phyloP scores from a whole-genome alignment of 768 basidiomycete species.

The Suillus variegatus region DNA sequence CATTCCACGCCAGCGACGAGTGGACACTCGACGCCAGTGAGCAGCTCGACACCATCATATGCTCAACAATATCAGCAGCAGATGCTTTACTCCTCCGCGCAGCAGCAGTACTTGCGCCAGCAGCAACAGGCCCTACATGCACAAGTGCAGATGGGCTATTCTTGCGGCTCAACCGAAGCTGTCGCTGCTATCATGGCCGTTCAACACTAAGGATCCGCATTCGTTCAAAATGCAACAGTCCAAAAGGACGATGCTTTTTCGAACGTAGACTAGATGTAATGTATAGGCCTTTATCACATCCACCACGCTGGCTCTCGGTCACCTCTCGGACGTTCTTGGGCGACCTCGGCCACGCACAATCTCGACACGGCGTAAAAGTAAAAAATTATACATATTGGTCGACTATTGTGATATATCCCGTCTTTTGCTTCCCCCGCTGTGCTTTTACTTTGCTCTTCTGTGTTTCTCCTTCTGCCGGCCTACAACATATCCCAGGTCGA shows the following conservation, averaged over 20 bases:
- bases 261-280: conserved; percentile 8
- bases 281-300: neutral
- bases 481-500: conserved; percentile 37
- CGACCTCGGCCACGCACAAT: neutral
- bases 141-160: conserved; percentile 29
- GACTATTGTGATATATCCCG: conserved; percentile 21
- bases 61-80: conserved; percentile 38
- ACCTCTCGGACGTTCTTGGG: conserved; percentile 10
- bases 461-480: conserved; percentile 17
- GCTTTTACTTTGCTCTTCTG: conserved; percentile 14
- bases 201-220: conserved; percentile 1
- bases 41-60: conserved; percentile 31
- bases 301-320: conserved; percentile 15
- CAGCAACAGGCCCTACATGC: conserved; percentile 35
- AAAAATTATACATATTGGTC: conserved; percentile 38
- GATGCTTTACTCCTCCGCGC: conserved; percentile 38
- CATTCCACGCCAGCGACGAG: conserved; percentile 34
- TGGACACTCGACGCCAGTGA: conserved; percentile 34
- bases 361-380: conserved; percentile 27
- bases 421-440: conserved; percentile 13
- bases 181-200: neutral
- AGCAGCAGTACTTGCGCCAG: conserved; percentile 37
- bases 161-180: neutral
- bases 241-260: neutral
- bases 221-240: neutral